Evolutionary conservation across 2,329 filamentous ascomycete genomes (phyloP).

Genomic region (Raffaelea arxii): DNA sequence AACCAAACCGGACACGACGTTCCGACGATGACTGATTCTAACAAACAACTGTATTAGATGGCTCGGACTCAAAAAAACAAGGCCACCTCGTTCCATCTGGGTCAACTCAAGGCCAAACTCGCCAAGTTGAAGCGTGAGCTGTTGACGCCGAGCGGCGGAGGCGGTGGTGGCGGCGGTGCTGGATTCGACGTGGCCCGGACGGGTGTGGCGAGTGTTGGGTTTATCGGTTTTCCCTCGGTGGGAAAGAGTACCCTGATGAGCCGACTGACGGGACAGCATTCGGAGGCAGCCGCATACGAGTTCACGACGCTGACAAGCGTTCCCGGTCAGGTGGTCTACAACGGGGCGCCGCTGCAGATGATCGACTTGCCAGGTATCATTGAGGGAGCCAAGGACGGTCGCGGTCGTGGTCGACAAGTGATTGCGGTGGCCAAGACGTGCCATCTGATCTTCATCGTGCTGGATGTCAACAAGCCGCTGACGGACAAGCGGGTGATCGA

Average conservation of each 20-base stretch:
- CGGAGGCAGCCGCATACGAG: slow-evolving; percentile 93
- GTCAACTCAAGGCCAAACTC: slow-evolving; percentile 95
- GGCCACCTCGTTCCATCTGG: slow-evolving; percentile 85
- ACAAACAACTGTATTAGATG: slow-evolving; percentile 54
- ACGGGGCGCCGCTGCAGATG: slow-evolving; percentile 95
- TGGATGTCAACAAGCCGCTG: slow-evolving; percentile 96
- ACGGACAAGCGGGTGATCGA: slow-evolving; percentile 97
- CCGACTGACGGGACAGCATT: slow-evolving; percentile 87
- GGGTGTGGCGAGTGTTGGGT: slow-evolving; percentile 92
- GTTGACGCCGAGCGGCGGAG: slow-evolving; percentile 68
- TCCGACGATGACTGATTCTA: too few relatives aligned
- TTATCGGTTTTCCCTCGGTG: slow-evolving; percentile 96
- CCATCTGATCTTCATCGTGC: slow-evolving; percentile 95
- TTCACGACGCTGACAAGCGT: slow-evolving; percentile 98
- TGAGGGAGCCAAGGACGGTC: slow-evolving; percentile 95
- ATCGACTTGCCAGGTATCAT: slow-evolving; percentile 98
- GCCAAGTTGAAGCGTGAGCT: slow-evolving; percentile 96
- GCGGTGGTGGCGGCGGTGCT: slow-evolving; percentile 74
- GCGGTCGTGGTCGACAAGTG: slow-evolving; percentile 93
- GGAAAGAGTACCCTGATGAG: slow-evolving; percentile 98
- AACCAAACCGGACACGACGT: too few relatives aligned
- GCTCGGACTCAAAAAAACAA: slow-evolving; percentile 97
- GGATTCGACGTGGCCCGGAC: slow-evolving; percentile 98
- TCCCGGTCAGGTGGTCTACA: slow-evolving; percentile 90
- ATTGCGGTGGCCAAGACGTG: slow-evolving; percentile 99